phyloP scores from a whole-genome alignment of 2,329 filamentous ascomycete genomes.

The Lojkania enalia region DNA sequence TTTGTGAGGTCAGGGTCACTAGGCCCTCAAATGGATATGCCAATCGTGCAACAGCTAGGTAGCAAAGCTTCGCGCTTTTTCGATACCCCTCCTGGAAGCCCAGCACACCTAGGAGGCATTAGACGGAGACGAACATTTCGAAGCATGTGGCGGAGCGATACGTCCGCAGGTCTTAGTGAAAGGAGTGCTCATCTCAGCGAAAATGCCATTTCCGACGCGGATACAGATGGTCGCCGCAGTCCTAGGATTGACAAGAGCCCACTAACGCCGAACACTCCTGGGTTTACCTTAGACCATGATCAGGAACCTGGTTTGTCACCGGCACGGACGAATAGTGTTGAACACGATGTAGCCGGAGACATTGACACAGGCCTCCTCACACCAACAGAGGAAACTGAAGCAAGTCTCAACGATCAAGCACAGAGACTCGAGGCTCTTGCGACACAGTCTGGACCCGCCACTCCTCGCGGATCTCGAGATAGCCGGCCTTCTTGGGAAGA shows the following conservation, averaged over 20 bases:
- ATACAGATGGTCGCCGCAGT: constrained; percentile 39
- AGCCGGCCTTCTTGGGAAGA: constrained; percentile 42
- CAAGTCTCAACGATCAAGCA: constrained; percentile 28
- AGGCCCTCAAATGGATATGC: constrained; percentile 46
- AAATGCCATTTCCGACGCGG: constrained; percentile 30
- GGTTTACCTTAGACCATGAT: constrained; percentile 9
- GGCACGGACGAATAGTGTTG: constrained; percentile 18
- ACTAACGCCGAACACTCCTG: constrained; percentile 36
- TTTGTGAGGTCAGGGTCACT: constrained; percentile 58
- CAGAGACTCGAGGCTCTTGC: constrained; percentile 36
- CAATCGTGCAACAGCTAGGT: constrained; percentile 51
- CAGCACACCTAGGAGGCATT: constrained; percentile 27
- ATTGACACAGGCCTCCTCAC: constrained; percentile 14
- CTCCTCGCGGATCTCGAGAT: constrained; percentile 48
- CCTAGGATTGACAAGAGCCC: constrained; percentile 38
- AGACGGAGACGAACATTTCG: constrained; percentile 37
- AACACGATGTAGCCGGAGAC: constrained; percentile 9
- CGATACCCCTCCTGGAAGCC: constrained; percentile 43
- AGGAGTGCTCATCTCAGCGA: constrained; percentile 32
- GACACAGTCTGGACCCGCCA: constrained; percentile 50
- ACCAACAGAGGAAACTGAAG: constrained; percentile 14
- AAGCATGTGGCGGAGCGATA: constrained; percentile 41
- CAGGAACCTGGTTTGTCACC: constrained; percentile 16
- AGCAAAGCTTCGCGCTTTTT: constrained; percentile 41
- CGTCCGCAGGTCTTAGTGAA: constrained; percentile 37